Percentiles rank a stretch among this genome's conserved stretches.
Evolutionary conservation across 495 filamentous ascomycete genomes (phyloP).

Genomic region (Aspergillus taichungensis): DNA sequence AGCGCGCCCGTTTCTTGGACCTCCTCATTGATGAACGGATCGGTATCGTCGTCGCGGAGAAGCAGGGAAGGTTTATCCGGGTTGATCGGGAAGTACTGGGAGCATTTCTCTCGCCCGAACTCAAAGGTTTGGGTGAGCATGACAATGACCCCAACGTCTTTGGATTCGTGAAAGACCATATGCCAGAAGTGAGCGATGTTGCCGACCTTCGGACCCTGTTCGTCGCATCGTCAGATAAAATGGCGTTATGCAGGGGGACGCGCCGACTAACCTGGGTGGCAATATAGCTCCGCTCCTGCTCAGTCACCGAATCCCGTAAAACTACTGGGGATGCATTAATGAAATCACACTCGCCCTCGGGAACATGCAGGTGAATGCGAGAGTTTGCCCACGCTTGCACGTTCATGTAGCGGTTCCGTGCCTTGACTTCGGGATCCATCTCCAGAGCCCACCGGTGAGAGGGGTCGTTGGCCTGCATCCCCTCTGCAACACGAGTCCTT

Average conservation of each 20-base stretch:
- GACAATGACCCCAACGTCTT: conserved; percentile 74
- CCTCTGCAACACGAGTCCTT: conserved; percentile 28
- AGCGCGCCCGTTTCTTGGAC: conserved; percentile 13
- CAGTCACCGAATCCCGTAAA: conserved; percentile 48
- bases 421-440: conserved; percentile 37
- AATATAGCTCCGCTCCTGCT: conserved; percentile 50
- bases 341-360: conserved; percentile 74
- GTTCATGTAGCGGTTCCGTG: conserved; percentile 74
- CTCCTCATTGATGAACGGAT: conserved; percentile 22
- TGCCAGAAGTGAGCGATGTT: conserved; percentile 78
- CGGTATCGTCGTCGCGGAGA: conserved; percentile 45
- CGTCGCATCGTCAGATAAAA: conserved; percentile 1
- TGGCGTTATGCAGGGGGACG: not conserved
- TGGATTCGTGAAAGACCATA: conserved; percentile 85
- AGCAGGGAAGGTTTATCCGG: conserved; percentile 49
- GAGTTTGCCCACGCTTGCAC: conserved; percentile 81
- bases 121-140: conserved; percentile 94
- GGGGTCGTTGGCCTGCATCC: conserved; percentile 26
- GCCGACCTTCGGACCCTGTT: conserved; percentile 69
- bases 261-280: conserved; percentile 50
- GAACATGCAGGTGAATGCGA: conserved; percentile 75
- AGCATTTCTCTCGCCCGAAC: conserved; percentile 77
- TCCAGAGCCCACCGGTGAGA: conserved; percentile 44
- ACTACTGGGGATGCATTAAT: conserved; percentile 92
- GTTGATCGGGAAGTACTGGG: conserved; percentile 72